Conservation (phyloP, 352 stramenopile species). For the Globisporangium polare region DNA sequence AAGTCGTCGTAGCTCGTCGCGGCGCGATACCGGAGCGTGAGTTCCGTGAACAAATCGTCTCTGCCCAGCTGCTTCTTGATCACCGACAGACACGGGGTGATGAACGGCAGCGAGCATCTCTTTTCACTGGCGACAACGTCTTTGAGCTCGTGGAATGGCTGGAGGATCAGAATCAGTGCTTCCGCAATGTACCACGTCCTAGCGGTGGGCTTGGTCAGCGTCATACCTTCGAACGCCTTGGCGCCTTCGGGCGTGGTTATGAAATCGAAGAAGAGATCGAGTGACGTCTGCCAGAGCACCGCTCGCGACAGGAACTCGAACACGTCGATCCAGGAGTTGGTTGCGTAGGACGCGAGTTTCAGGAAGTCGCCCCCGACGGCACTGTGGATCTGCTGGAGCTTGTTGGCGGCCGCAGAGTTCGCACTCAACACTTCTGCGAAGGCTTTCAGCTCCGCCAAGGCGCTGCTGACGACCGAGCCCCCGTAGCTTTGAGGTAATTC, state of each 20-base stretch:
- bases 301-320: conserved; percentile 20
- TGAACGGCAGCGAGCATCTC: conserved; percentile 30
- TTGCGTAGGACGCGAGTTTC: not conserved
- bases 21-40: conserved; percentile 12
- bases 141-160: conserved; percentile 37
- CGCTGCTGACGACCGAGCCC: not conserved
- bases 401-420: not conserved
- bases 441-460: conserved; percentile 2
- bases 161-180: conserved; percentile 33
- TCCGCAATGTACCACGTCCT: conserved; percentile 35
- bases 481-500: not conserved
- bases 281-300: conserved; percentile 18
- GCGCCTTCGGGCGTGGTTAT: conserved; percentile 6
- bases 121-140: conserved; percentile 33
- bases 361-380: not conserved
- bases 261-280: conserved; percentile 20
- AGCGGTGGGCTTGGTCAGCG: conserved; percentile 10
- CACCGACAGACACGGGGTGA: conserved; percentile 33
- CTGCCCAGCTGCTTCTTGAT: conserved; percentile 27
- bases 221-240: not conserved
- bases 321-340: conserved; percentile 20
- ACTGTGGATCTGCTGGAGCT: conserved; percentile 13
- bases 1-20: not conserved
- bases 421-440: conserved; percentile 3
- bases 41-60: conserved; percentile 25